These are phyloP conservation scores for Porogramme epimiltina DNA, from an alignment of 1,284 basidiomycete genomes.

Conservation along the genomic window DNA sequence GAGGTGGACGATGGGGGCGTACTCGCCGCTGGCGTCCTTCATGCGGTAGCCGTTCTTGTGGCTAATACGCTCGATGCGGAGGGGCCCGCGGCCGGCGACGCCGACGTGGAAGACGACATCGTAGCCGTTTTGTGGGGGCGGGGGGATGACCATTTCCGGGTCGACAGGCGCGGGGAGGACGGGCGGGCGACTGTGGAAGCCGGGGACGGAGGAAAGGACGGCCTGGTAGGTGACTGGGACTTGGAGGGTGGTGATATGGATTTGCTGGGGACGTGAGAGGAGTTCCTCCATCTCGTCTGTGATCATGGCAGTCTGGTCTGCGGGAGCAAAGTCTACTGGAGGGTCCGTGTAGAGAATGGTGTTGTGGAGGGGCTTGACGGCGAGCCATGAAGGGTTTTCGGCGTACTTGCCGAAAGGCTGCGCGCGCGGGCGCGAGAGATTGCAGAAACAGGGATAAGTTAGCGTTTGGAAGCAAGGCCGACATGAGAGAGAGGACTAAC, in stretches of 20 bases:
- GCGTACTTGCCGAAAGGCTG: conserved; percentile 58
- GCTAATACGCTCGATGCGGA: conserved; percentile 66
- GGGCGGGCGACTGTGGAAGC: conserved; percentile 64
- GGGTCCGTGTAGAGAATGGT: conserved; percentile 45
- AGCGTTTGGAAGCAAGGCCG: neutral
- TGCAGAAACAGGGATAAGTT: conserved; percentile 1
- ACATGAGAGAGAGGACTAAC: conserved; percentile 42
- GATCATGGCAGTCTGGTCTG: conserved; percentile 23
- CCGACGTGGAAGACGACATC: conserved; percentile 77
- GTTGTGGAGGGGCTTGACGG: conserved; percentile 59
- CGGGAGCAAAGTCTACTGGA: conserved; percentile 28
- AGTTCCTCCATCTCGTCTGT: conserved; percentile 28
- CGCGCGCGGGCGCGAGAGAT: neutral
- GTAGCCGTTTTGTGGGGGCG: conserved; percentile 60
- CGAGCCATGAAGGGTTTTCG: conserved; percentile 66
- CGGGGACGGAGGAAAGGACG: conserved; percentile 59
- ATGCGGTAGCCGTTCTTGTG: conserved; percentile 74
- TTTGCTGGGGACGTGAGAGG: conserved; percentile 33
- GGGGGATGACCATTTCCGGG: conserved; percentile 33
- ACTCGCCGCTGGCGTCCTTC: conserved; percentile 64
- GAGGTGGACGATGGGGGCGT: conserved; percentile 52
- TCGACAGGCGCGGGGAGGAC: conserved; percentile 45
- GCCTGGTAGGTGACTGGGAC: conserved; percentile 65
- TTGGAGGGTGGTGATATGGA: conserved; percentile 63
- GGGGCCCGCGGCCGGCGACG: conserved; percentile 62